Evolutionary conservation across 148 eudicot species (phyloP).

Genomic region (Mesembryanthemum crystallinum): DNA sequence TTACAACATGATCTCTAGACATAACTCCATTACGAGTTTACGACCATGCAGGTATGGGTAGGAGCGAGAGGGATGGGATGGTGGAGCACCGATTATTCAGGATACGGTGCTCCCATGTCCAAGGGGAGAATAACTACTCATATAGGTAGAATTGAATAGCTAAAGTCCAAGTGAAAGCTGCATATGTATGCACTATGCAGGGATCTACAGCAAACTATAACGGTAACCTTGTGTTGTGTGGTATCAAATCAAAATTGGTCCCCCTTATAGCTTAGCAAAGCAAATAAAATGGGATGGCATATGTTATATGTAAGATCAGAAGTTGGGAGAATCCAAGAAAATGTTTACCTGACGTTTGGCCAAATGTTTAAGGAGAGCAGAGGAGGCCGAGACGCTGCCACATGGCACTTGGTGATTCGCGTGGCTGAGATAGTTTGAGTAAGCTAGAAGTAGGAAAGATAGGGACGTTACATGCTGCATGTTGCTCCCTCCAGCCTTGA

Average conservation of each 20-base stretch:
- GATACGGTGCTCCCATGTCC: not conserved
- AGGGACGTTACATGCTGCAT: conserved; percentile 98
- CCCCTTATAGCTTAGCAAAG: conserved; percentile 1
- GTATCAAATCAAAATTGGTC: not conserved
- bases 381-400: conserved; percentile 59
- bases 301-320: not conserved
- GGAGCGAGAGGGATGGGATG: not conserved
- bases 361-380: conserved; percentile 61
- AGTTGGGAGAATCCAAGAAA: conserved; percentile 3
- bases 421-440: conserved; percentile 90
- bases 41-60: too few relatives aligned
- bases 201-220: conserved; percentile 1
- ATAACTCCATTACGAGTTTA: too few relatives aligned
- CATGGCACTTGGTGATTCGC: conserved; percentile 89
- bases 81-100: too few relatives aligned
- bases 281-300: not conserved
- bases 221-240: conserved; percentile 22
- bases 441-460: conserved; percentile 76
- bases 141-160: not conserved
- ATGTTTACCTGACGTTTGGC: conserved; percentile 86
- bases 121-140: conserved; percentile 2
- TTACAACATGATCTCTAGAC: too few relatives aligned
- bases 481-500: conserved; percentile 92
- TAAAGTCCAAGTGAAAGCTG: conserved; percentile 8
- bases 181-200: not conserved